phyloP scores from a whole-genome alignment of 1,284 basidiomycete genomes.

The Afroboletus lepidellus region DNA sequence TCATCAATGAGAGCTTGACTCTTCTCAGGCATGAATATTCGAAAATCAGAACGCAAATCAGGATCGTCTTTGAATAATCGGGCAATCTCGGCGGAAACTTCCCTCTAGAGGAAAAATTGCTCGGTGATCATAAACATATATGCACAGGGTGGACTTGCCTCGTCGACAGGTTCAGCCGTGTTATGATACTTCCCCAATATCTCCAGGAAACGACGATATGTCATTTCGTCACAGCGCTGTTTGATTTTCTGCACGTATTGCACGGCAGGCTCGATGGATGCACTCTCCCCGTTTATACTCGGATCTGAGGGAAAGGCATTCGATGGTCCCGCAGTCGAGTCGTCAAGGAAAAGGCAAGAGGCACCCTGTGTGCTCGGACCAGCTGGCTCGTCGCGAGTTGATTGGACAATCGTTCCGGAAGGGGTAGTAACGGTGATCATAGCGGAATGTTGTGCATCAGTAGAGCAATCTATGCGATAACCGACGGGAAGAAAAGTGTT shows the following conservation, averaged over 20 bases:
- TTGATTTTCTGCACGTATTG: conserved; percentile 98
- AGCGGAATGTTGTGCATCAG: conserved; percentile 54
- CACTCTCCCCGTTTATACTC: conserved; percentile 35
- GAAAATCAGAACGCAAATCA: conserved; percentile 89
- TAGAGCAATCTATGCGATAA: conserved; percentile 85
- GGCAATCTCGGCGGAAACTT: conserved; percentile 85
- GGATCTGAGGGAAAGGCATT: conserved; percentile 19
- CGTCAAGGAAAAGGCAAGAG: conserved; percentile 17
- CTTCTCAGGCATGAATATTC: conserved; percentile 84
- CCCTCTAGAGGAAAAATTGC: conserved; percentile 40
- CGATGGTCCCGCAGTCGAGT: conserved; percentile 7
- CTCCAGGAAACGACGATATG: conserved; percentile 92
- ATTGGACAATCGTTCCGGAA: conserved; percentile 52
- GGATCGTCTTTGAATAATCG: conserved; percentile 85
- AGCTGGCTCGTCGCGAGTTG: conserved; percentile 38
- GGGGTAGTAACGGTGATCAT: conserved; percentile 91
- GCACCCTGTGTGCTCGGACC: conserved; percentile 7
- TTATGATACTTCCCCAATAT: conserved; percentile 74
- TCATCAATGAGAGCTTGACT: conserved; percentile 51
- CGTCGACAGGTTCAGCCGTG: conserved; percentile 57
- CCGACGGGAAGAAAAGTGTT: conserved; percentile 96
- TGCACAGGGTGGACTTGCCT: conserved; percentile 51
- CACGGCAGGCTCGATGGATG: conserved; percentile 72
- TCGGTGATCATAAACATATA: conserved; percentile 47
- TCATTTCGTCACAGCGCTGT: conserved; percentile 90